phyloP scores from a whole-genome alignment of 768 basidiomycete species.

The Dendrothele bispora region DNA sequence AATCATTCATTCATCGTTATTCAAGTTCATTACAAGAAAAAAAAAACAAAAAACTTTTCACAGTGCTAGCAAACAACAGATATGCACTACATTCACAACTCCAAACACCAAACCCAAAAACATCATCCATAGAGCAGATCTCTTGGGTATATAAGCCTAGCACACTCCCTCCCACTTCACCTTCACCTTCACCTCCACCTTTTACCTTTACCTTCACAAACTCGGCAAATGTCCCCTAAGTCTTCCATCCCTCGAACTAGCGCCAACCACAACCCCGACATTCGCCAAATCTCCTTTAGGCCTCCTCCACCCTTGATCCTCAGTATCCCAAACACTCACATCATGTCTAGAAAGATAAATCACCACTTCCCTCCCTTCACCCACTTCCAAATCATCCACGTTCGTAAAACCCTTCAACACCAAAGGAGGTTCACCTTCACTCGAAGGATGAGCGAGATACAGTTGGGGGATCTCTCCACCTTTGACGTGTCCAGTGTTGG shows the following conservation, averaged over 20 bases:
- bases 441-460: constrained; percentile 66
- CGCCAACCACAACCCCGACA: constrained; percentile 63
- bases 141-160: too few species aligned
- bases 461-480: constrained; percentile 81
- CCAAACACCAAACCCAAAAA: too few species aligned
- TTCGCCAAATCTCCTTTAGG: constrained; percentile 62
- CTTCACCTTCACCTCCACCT: too few species aligned
- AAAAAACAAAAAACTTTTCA: too few species aligned
- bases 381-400: constrained; percentile 47
- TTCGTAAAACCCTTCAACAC: constrained; percentile 72
- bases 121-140: too few species aligned
- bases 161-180: too few species aligned
- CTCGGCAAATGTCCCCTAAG: constrained; percentile 45
- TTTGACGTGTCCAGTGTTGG: constrained; percentile 58
- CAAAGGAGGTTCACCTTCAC: constrained; percentile 68
- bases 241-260: constrained; percentile 64
- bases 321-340: constrained; percentile 75
- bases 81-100: too few species aligned
- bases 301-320: constrained; percentile 70
- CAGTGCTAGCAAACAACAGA: too few species aligned
- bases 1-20: too few species aligned
- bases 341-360: constrained; percentile 69
- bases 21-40: too few species aligned
- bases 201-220: too few species aligned
- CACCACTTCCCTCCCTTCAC: constrained; percentile 44